A percentile compares a stretch with the other conserved stretches of the same genome.
Conservation (phyloP, 768 basidiomycete species). For the Termitomyces sp. region DNA sequence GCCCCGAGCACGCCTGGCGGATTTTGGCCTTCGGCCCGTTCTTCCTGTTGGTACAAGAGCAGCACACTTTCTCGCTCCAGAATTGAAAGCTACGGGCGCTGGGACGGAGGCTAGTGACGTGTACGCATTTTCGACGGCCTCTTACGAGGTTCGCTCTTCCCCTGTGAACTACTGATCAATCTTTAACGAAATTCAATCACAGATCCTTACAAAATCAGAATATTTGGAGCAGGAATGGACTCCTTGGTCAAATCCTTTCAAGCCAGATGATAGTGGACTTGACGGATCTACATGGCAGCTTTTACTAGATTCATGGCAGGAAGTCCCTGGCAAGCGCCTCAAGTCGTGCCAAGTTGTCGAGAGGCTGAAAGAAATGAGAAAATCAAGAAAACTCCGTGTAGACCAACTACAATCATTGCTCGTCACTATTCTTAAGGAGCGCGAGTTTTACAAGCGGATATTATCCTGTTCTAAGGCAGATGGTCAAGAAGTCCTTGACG, state of each 20-base stretch:
- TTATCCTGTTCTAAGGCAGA: background rate
- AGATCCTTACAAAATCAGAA: constrained; percentile 5
- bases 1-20: background rate
- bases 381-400: background rate
- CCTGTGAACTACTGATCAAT: background rate
- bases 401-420: background rate
- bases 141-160: constrained; percentile 2
- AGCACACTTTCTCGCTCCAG: background rate
- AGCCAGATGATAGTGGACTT: background rate
- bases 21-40: background rate
- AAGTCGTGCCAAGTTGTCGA: background rate
- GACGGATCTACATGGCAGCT: background rate
- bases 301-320: background rate
- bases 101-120: constrained; percentile 5
- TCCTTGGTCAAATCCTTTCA: background rate
- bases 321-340: background rate
- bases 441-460: background rate
- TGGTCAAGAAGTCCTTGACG: background rate
- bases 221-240: background rate
- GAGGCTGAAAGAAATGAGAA: background rate
- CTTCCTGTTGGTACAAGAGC: background rate
- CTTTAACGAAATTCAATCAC: background rate
- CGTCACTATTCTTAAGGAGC: background rate
- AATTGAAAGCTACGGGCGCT: background rate
- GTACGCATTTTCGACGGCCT: constrained; percentile 9